These are phyloP conservation scores for Triticum aestivum DNA, from an alignment of 176 grass and related monocot genomes.

Conservation along the genomic window DNA sequence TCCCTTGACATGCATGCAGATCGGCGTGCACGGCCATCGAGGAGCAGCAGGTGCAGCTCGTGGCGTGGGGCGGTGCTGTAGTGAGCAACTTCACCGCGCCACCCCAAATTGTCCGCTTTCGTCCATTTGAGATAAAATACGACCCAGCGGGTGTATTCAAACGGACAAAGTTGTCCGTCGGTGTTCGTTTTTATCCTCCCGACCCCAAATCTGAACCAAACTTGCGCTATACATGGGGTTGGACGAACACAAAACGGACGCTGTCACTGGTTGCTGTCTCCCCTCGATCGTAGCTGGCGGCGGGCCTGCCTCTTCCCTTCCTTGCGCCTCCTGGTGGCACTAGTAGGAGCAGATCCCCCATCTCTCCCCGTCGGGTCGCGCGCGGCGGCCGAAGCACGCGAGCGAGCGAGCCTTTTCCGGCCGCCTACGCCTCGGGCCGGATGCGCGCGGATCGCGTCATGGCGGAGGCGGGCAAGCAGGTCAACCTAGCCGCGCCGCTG, in stretches of 20 bases:
- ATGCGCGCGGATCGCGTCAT: slow-evolving; percentile 36
- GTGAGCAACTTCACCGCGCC: too few species aligned
- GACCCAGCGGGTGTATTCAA: too few species aligned
- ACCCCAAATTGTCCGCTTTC: too few species aligned
- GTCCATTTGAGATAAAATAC: too few species aligned
- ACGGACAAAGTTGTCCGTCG: too few species aligned
- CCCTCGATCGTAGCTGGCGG: background rate
- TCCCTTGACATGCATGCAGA: background rate
- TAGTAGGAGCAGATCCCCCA: slow-evolving; percentile 29
- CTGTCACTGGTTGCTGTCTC: too few species aligned
- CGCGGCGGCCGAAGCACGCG: slow-evolving; percentile 34
- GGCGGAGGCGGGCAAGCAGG: slow-evolving; percentile 42
- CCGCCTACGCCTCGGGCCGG: background rate
- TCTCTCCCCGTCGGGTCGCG: background rate
- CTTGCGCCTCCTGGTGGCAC: too few species aligned
- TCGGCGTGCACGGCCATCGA: background rate
- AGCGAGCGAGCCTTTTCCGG: background rate
- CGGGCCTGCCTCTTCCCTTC: background rate
- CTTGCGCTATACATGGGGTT: too few species aligned
- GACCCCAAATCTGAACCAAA: too few species aligned
- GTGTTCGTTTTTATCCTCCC: too few species aligned
- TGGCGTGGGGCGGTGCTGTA: background rate
- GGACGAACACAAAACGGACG: too few species aligned
- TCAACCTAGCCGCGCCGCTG: slow-evolving; percentile 72
- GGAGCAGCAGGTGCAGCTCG: background rate